Evolutionary conservation across 1,139 yeast genomes (phyloP), one percentile per base, ranked within the genome.

Genomic region (Suhomyces kunorum): DNA sequence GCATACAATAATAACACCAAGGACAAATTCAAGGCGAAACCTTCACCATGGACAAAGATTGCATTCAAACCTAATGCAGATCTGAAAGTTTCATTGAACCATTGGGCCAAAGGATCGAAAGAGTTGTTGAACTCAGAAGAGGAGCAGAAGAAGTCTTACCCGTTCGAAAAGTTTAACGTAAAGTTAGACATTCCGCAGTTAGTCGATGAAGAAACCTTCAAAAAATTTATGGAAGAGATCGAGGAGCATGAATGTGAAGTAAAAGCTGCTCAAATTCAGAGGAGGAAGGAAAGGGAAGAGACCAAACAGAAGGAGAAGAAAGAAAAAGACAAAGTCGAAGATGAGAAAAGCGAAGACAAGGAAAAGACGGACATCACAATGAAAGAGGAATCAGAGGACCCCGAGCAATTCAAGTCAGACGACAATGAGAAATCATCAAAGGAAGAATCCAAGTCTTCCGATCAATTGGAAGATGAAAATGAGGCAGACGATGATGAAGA

Each of bases 91-190:
- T 46, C 47, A n/a, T 68, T 90, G 33, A 67, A 71, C 41, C 98
- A 92, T 62, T 94, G 98, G 98, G 90, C 83, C 5, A 82, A 87
- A 47, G 95, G 95, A 1, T 73, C 84, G 2, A 74, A 71, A 43
- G 83, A 78, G 39, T 55, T 73, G 6, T 59, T 72, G 34, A 71
- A 66, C 41, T 62, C 62, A 28, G 65, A 70, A 18, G 63, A 64
- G 22, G 66, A 62, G n/a, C 54, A 63, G 3, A 72, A 69, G 31
- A 76, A 71, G 37, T 81, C 85, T 3, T 86, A 87, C 55, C 68
- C 77, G 32, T 92, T 86, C 64, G 87, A 85, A 30, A 87, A 86
- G 58, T 89, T 79, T 59, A 83, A 87, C 57, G 81, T 81, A 8
- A 71, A 73, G 33, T 66, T 87, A 23, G 83, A 83, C 34, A 72